Conservation (phyloP, 108 stramenopile genomes). For the Cylindrotheca fusiformis region DNA sequence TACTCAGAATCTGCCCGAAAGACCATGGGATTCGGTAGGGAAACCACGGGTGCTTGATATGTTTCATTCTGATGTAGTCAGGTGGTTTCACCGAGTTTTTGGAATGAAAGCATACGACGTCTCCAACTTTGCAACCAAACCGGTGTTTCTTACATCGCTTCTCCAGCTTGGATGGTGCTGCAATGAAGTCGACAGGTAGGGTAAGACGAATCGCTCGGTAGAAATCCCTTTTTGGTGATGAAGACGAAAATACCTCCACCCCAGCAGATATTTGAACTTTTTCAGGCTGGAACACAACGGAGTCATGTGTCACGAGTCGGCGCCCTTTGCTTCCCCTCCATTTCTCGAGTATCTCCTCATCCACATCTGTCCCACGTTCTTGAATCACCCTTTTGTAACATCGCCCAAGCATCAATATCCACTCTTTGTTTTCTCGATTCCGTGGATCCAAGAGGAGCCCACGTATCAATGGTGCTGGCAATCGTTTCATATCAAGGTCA, state of each 20-base stretch:
- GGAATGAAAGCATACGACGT: constrained; percentile 32
- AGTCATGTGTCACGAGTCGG: neutral
- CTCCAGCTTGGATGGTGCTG: constrained; percentile 11
- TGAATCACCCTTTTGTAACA: constrained; percentile 5
- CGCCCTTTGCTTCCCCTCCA: constrained; percentile 1
- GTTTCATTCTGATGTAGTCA: neutral
- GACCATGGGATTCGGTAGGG: constrained; percentile 35
- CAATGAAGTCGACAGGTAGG: constrained; percentile 6
- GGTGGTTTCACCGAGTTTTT: constrained; percentile 7
- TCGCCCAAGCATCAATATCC: constrained; percentile 16
- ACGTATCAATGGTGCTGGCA: constrained; percentile 29
- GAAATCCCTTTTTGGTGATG: neutral
- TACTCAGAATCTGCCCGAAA: constrained; percentile 33
- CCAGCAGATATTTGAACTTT: neutral
- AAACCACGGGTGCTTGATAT: constrained; percentile 25
- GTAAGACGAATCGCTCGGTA: neutral
- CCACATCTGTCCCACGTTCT: constrained; percentile 8
- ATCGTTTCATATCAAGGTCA: constrained; percentile 11
- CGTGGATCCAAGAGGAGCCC: constrained; percentile 22
- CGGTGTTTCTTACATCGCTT: constrained; percentile 2
- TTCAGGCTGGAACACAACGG: neutral
- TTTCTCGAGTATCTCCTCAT: constrained; percentile 5
- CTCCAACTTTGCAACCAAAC: constrained; percentile 26
- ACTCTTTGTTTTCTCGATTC: constrained; percentile 25
- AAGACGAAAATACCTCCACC: neutral